Conservation (phyloP, 495 filamentous ascomycete species). For the Penicillium dipodomyicola region DNA sequence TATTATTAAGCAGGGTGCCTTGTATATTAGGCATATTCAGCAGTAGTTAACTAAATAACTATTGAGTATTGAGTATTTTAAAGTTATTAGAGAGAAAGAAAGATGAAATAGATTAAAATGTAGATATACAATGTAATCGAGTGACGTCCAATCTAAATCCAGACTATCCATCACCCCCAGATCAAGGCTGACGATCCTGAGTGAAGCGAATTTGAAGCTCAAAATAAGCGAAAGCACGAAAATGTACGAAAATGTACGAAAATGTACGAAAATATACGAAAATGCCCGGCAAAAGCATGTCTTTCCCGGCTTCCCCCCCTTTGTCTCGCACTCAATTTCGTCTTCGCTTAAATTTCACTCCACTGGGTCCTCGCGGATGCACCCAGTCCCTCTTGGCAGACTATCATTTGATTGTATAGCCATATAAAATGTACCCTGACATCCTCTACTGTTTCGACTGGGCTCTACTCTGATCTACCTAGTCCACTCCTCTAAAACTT, state of each 20-base stretch:
- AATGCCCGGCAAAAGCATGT: too few species aligned
- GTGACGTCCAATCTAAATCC: too few species aligned
- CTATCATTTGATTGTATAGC: background rate
- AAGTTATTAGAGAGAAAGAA: background rate
- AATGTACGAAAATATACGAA: slow-evolving; percentile 18
- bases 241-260: slow-evolving; percentile 9
- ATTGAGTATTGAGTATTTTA: too few species aligned
- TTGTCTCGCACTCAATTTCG: slow-evolving; percentile 39
- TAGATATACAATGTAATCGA: background rate
- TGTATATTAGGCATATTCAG: background rate
- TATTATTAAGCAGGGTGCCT: background rate
- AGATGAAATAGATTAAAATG: background rate
- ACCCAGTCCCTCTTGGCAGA: slow-evolving; percentile 30
- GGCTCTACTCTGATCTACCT: background rate
- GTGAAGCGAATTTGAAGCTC: slow-evolving; percentile 20
- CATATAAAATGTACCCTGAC: slow-evolving; percentile 17
- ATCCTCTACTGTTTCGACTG: background rate
- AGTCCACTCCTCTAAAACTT: slow-evolving; percentile 13
- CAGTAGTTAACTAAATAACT: too few species aligned
- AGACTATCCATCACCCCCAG: slow-evolving; percentile 16
- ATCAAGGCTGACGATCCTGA: slow-evolving; percentile 21
- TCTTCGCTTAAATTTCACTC: slow-evolving; percentile 9
- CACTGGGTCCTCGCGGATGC: slow-evolving; percentile 31
- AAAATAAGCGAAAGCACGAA: slow-evolving; percentile 21
- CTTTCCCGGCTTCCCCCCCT: slow-evolving; percentile 11